These are phyloP conservation scores for Hemisphaericaspora xylanilytica DNA, from an alignment of 1,139 yeast species.

Conservation along the genomic window DNA sequence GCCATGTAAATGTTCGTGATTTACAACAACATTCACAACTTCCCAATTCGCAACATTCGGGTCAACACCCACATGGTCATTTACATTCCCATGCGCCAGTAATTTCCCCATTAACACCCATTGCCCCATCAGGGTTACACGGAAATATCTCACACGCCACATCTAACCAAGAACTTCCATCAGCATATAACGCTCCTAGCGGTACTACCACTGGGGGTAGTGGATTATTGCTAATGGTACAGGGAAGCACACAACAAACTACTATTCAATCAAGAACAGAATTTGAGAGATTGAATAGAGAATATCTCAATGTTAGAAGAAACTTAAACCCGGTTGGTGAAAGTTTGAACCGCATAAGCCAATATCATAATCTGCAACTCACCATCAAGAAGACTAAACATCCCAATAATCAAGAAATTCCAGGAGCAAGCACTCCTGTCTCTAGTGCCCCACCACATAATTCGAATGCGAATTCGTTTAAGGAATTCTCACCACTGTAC, in stretches of 20 bases:
- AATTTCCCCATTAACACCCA: constrained; percentile 7
- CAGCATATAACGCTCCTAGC: constrained; percentile 5
- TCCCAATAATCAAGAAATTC: constrained; percentile 6
- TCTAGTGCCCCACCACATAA: constrained; percentile 8
- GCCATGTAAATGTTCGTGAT: constrained; percentile 26
- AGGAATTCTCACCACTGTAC: constrained; percentile 33
- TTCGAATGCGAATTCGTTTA: constrained; percentile 30
- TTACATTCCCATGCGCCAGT: constrained; percentile 3
- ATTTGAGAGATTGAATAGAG: constrained; percentile 72
- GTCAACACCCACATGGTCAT: constrained; percentile 3
- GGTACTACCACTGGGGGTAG: constrained; percentile 12
- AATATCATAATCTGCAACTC: constrained; percentile 19
- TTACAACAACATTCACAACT: constrained; percentile 8
- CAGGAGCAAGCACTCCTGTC: constrained; percentile 1
- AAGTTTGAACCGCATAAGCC: constrained; percentile 49
- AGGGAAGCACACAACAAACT: constrained; percentile 32
- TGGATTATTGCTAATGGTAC: constrained; percentile 34
- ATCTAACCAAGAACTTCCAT: neutral
- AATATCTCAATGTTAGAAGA: constrained; percentile 67
- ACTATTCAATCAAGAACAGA: constrained; percentile 69
- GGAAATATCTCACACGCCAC: too few relatives aligned
- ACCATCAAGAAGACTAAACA: constrained; percentile 22
- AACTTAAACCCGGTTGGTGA: constrained; percentile 68
- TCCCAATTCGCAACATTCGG: too few relatives aligned
- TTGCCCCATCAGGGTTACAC: constrained; percentile 9